Percentiles rank a stretch among this genome's conserved stretches.
Conservation (phyloP, 2,329 filamentous ascomycete species). For the Aspergillus thermomutatus region DNA sequence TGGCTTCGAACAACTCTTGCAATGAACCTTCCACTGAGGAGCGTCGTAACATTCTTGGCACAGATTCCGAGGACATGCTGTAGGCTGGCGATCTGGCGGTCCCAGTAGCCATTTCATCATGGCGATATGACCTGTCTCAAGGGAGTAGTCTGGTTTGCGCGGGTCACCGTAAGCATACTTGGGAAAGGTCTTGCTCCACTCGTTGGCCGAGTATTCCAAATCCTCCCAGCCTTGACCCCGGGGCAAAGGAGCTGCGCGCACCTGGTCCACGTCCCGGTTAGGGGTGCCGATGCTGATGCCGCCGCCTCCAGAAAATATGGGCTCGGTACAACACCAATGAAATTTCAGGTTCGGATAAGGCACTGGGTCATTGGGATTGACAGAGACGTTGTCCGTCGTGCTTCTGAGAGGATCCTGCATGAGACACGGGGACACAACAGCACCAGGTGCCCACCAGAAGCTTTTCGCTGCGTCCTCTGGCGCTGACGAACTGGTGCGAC, state of each 20-base stretch:
- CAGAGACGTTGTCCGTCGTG: conserved; percentile 26
- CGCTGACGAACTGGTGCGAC: conserved; percentile 10
- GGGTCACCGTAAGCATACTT: conserved; percentile 41
- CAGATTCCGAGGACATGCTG: conserved; percentile 53
- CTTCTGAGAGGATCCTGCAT: conserved; percentile 51
- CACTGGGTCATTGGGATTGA: conserved; percentile 31
- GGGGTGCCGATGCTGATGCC: conserved; percentile 57
- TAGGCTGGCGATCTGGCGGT: conserved; percentile 44
- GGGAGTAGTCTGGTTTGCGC: conserved; percentile 36
- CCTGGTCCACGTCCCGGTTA: conserved; percentile 52
- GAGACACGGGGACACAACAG: conserved; percentile 53
- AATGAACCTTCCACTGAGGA: conserved; percentile 59
- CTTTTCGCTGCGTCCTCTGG: conserved; percentile 26
- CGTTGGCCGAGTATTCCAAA: conserved; percentile 47
- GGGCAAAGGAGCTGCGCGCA: conserved; percentile 57
- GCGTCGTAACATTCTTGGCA: conserved; percentile 57
- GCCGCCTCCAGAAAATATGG: conserved; percentile 58
- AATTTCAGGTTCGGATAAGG: conserved; percentile 52
- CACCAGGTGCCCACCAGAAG: conserved; percentile 61
- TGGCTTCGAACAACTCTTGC: conserved; percentile 54
- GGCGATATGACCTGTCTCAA: conserved; percentile 39
- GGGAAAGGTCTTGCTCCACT: conserved; percentile 40
- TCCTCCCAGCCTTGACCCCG: conserved; percentile 54
- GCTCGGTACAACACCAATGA: conserved; percentile 59
- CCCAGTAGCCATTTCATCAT: conserved; percentile 49